Evolutionary conservation across 1,284 basidiomycete genomes (phyloP).

Genomic region (Ustilago lituana): DNA sequence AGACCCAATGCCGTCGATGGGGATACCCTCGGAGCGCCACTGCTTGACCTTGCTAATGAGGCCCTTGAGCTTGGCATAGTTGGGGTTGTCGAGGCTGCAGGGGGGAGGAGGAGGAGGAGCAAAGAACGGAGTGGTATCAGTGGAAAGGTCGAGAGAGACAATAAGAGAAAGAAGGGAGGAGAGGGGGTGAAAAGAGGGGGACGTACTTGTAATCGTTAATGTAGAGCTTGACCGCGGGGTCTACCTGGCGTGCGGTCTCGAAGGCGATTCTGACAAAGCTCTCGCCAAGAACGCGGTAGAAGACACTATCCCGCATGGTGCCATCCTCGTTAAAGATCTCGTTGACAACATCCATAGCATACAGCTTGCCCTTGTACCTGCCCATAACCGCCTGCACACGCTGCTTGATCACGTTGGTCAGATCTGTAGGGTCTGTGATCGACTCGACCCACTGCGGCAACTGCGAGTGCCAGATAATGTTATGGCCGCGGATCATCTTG

Average conservation of each 20-base stretch:
- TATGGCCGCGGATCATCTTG: conserved; percentile 27
- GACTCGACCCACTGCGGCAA: conserved; percentile 12
- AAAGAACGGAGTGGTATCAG: too few species aligned
- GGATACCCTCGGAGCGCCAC: conserved; percentile 23
- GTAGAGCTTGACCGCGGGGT: conserved; percentile 24
- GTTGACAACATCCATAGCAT: conserved; percentile 30
- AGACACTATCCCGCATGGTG: conserved; percentile 10
- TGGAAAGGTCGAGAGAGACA: too few species aligned
- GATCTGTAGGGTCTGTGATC: conserved; percentile 21
- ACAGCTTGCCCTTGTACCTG: conserved; percentile 25
- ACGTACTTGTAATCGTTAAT: conserved; percentile 33
- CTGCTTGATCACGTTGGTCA: conserved; percentile 25
- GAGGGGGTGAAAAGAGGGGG: too few species aligned
- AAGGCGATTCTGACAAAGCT: conserved; percentile 26
- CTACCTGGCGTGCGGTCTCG: conserved; percentile 11
- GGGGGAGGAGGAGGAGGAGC: background rate
- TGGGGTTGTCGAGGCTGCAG: conserved; percentile 1
- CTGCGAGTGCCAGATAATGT: conserved; percentile 24
- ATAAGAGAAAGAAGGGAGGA: too few species aligned
- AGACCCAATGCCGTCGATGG: conserved; percentile 28
- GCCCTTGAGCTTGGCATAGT: conserved; percentile 15
- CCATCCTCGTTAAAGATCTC: conserved; percentile 35
- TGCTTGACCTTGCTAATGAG: conserved; percentile 19
- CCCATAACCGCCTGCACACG: conserved; percentile 18
- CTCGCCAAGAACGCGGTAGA: conserved; percentile 31